Evolutionary conservation across 352 stramenopile species (phyloP).

Genomic region (Pythium grandisporangium): DNA sequence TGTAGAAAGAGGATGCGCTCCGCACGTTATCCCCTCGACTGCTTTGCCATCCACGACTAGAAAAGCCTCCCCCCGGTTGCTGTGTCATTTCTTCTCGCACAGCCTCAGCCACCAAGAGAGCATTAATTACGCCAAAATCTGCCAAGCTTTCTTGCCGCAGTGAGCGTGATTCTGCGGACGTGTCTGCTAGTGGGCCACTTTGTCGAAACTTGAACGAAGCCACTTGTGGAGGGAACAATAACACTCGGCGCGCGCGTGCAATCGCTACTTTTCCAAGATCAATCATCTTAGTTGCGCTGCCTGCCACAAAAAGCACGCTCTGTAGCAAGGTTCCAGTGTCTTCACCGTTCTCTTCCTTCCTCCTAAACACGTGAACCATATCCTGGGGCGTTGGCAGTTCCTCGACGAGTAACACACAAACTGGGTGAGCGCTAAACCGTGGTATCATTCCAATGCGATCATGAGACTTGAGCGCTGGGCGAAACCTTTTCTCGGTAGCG

Average conservation of each 20-base stretch:
- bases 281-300: conserved; percentile 3
- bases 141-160: conserved; percentile 9
- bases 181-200: background rate
- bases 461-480: background rate
- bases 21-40: conserved; percentile 7
- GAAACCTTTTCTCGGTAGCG: background rate
- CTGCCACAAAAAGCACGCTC: conserved; percentile 15
- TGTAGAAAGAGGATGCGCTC: conserved; percentile 13
- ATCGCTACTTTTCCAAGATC: conserved; percentile 11
- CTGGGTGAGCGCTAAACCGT: background rate
- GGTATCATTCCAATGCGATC: background rate
- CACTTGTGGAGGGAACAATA: conserved; percentile 8
- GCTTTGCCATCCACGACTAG: conserved; percentile 10
- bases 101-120: conserved; percentile 14
- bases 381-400: conserved; percentile 8
- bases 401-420: conserved; percentile 16
- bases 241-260: conserved; percentile 7
- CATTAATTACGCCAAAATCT: conserved; percentile 21
- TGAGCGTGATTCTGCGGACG: background rate
- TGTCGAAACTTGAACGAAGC: conserved; percentile 9
- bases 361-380: conserved; percentile 4
- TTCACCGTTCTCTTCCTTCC: conserved; percentile 12
- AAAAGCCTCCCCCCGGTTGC: background rate
- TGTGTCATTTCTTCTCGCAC: conserved; percentile 7
- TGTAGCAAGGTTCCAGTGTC: conserved; percentile 5